Base-by-base conservation (phyloP, 192 early-diverging fungal species). In the Backusella tuberculispora region DNA sequence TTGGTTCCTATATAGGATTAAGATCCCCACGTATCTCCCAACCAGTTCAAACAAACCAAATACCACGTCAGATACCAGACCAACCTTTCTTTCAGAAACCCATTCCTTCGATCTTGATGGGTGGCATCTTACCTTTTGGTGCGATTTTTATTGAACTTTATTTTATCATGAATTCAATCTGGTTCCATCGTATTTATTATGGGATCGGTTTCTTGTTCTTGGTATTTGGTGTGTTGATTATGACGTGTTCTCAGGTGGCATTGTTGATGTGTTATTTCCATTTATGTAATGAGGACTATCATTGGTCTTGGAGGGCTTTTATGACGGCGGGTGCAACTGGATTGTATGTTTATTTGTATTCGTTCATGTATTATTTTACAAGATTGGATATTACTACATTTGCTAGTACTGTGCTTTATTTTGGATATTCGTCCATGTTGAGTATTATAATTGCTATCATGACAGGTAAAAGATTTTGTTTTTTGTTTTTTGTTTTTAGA, bases 61-160 rank as follows among this genome's bases (percentile, higher is more conserved):
- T 98, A 48, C 96, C 96, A 21, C 88, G 96, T 29, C 96, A 94
- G 77, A 92, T 98, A 65, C 96, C 96, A 9, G 95, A 96, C 47
- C 91, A 94, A 72, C 85, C 89, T 14, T 92, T 92, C 83, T 89
- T 92, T 64, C 88, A 95, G 5, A 90, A 92, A 2, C 86, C 92
- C 19, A 47, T 90, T 42, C 86, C 91, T 3, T 88, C 94, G 37
- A 88, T 95, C 71, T 72, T 91, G 60, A 88, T 94, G 80, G 91
- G 91, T 7, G 97, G 96, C 42, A 78, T 99, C 34, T 84, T 99
- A 41, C 95, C 95, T 13, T 99, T 99, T 78, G 94, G 90, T 2
- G 90, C 95, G 24, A 94, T 98, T 65, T 99, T 98, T 73, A 95
- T 98, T 71, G 97, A 99, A 87, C 86, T 98, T 56, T 97, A 97